Conservation (phyloP, 352 stramenopile genomes). For the Plasmopara viticola region DNA sequence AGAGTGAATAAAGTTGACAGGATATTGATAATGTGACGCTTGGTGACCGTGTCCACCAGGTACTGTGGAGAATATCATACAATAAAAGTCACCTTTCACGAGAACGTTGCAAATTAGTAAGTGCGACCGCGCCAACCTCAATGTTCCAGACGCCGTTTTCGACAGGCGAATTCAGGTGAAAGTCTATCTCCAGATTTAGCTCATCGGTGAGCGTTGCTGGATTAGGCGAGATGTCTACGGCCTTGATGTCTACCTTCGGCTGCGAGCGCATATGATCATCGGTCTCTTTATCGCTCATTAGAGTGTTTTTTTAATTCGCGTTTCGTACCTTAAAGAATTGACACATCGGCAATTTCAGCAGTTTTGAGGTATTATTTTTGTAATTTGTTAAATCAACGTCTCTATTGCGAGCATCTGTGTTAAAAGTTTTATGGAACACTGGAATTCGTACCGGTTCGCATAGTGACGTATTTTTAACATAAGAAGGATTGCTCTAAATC, state of each 20-base stretch:
- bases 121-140: slow-evolving; percentile 29
- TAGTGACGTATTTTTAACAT: too few species aligned
- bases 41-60: slow-evolving; percentile 75
- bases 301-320: too few species aligned
- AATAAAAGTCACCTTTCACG: background rate
- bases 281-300: too few species aligned
- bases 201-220: slow-evolving; percentile 65
- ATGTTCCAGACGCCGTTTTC: slow-evolving; percentile 68
- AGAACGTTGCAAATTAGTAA: background rate
- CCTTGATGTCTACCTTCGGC: slow-evolving; percentile 54
- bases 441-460: too few species aligned
- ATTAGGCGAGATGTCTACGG: slow-evolving; percentile 82
- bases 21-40: slow-evolving; percentile 87
- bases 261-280: slow-evolving; percentile 8
- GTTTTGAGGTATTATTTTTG: too few species aligned
- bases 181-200: slow-evolving; percentile 79
- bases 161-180: slow-evolving; percentile 59
- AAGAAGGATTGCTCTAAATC: too few species aligned
- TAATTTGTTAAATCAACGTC: too few species aligned
- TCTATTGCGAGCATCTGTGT: too few species aligned
- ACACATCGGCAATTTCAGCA: too few species aligned
- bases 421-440: too few species aligned
- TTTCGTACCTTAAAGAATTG: too few species aligned
- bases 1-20: slow-evolving; percentile 21
- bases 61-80: slow-evolving; percentile 38